Conservation (phyloP, 164 flowering plant genomes). For the Vitis riparia region DNA sequence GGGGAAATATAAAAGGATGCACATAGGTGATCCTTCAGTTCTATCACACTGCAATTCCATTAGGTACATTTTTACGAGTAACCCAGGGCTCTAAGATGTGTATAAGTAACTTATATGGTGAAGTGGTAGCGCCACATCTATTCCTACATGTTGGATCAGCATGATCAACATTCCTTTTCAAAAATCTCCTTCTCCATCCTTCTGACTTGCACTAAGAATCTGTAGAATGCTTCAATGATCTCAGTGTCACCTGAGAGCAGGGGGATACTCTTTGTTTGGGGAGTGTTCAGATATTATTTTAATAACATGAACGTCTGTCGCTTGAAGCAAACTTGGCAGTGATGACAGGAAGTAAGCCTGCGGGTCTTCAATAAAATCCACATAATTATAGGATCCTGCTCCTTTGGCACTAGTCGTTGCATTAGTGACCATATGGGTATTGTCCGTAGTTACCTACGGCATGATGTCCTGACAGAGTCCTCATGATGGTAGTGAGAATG, state of each 20-base stretch:
- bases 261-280: conserved; percentile 83
- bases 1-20: too few species aligned
- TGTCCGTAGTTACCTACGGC: conserved; percentile 95
- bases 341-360: conserved; percentile 67
- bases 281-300: conserved; percentile 89
- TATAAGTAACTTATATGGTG: conserved; percentile 80
- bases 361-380: conserved; percentile 60
- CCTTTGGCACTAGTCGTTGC: conserved; percentile 77
- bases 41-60: conserved; percentile 64
- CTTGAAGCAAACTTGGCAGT: conserved; percentile 67
- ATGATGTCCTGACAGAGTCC: conserved; percentile 93
- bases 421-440: conserved; percentile 86
- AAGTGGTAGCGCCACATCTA: conserved; percentile 89
- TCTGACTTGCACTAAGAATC: conserved; percentile 66
- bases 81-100: conserved; percentile 91
- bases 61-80: conserved; percentile 89
- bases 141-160: conserved; percentile 49
- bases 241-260: conserved; percentile 79
- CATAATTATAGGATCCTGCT: conserved; percentile 62
- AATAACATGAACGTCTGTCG: conserved; percentile 80
- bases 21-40: too few species aligned
- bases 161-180: conserved; percentile 47
- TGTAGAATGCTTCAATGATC: conserved; percentile 67
- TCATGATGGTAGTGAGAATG: conserved; percentile 80
- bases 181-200: conserved; percentile 70